Percentiles rank a stretch among this genome's conserved stretches.
Evolutionary conservation across 2,329 filamentous ascomycete species (phyloP).

Genomic region (Colletotrichum euphorbiae): DNA sequence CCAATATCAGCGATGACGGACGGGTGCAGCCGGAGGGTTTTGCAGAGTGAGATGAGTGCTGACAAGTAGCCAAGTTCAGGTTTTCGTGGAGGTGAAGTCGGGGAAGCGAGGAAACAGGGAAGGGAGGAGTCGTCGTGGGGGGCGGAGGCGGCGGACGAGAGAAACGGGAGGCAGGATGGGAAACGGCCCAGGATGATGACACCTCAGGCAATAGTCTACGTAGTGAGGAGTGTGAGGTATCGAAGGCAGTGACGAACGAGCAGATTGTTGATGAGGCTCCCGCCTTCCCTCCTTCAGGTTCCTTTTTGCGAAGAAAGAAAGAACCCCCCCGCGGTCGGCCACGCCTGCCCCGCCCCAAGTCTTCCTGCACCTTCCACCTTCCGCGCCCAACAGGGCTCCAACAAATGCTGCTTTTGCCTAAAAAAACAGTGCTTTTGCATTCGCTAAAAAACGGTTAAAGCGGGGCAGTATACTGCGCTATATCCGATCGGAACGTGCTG

Average conservation of each 20-base stretch:
- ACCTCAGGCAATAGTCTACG: no score
- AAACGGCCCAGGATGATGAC: neutral
- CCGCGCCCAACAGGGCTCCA: constrained; percentile 5
- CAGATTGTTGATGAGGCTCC: neutral
- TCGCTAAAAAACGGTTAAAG: no score
- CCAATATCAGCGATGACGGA: neutral
- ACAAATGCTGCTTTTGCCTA: no score
- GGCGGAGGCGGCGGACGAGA: neutral
- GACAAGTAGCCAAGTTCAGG: neutral
- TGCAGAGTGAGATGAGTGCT: neutral
- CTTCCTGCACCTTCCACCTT: neutral
- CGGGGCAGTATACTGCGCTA: no score
- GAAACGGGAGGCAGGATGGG: neutral
- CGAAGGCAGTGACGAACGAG: no score
- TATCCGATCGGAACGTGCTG: no score
- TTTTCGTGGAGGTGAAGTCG: neutral
- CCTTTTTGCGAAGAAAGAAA: no score
- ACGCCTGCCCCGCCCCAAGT: neutral
- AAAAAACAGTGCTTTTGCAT: no score
- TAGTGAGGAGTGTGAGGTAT: neutral
- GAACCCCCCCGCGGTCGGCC: neutral
- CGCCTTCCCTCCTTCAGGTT: neutral
- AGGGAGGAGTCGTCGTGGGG: neutral
- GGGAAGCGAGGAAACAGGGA: constrained; percentile 7
- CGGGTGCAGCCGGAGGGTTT: neutral